Percentiles rank a stretch among this genome's conserved stretches.
Conservation (phyloP, 2,329 filamentous ascomycete genomes). For the Mollisiaceae sp. region DNA sequence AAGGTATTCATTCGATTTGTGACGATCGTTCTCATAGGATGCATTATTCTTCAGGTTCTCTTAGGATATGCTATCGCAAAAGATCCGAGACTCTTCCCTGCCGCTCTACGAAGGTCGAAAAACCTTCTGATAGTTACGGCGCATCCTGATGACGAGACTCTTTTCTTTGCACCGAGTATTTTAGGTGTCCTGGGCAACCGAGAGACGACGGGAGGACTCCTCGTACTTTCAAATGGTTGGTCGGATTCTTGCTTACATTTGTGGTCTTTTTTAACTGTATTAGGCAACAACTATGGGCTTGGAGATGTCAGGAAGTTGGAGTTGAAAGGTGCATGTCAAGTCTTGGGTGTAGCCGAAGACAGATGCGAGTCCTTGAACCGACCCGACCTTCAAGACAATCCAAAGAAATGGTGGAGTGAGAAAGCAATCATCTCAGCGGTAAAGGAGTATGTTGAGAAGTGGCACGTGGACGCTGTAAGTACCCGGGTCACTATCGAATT, state of each 20-base stretch:
- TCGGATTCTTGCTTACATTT: neutral
- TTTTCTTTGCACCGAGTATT: constrained; percentile 40
- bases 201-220: constrained; percentile 30
- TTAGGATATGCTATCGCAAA: constrained; percentile 46
- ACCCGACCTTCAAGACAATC: constrained; percentile 47
- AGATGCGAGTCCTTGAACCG: constrained; percentile 47
- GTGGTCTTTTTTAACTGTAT: neutral
- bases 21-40: neutral
- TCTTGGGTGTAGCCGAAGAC: constrained; percentile 35
- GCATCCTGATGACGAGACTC: constrained; percentile 38
- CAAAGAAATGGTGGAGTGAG: constrained; percentile 47
- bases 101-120: constrained; percentile 43
- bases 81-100: constrained; percentile 46
- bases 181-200: constrained; percentile 31
- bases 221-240: constrained; percentile 34
- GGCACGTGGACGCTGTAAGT: constrained; percentile 46
- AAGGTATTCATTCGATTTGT: constrained; percentile 4
- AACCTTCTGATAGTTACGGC: constrained; percentile 48
- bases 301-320: constrained; percentile 34
- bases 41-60: constrained; percentile 44
- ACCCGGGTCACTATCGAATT: neutral
- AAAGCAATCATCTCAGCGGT: constrained; percentile 43
- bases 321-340: constrained; percentile 35
- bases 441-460: constrained; percentile 44
- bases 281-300: constrained; percentile 38